Conservation (phyloP, 2,329 filamentous ascomycete species). For the Fusarium falciforme region DNA sequence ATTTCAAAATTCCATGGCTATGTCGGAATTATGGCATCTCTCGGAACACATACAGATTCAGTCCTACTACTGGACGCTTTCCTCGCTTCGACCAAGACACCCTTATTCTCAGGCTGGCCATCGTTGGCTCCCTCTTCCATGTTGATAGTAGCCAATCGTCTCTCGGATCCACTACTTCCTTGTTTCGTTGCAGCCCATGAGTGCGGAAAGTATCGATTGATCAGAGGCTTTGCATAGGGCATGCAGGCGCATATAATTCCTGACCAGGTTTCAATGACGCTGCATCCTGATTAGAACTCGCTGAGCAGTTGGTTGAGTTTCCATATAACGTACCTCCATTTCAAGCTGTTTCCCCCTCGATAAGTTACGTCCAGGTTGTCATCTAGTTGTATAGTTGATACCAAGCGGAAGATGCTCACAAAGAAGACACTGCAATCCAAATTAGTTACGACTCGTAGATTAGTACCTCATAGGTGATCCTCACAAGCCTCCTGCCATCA, state of each 20-base stretch:
- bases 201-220: background rate
- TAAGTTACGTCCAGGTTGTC: background rate
- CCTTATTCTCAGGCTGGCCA: background rate
- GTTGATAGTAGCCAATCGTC: background rate
- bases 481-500: slow-evolving; percentile 26
- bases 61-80: background rate
- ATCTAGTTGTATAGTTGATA: background rate
- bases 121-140: background rate
- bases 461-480: background rate
- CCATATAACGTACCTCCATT: slow-evolving; percentile 3
- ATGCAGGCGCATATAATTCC: slow-evolving; percentile 24
- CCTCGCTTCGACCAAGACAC: background rate
- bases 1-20: background rate
- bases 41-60: background rate
- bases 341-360: background rate
- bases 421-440: background rate
- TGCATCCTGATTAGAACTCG: background rate
- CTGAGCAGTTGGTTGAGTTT: background rate
- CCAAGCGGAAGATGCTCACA: slow-evolving; percentile 14
- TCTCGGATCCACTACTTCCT: background rate
- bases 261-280: slow-evolving; percentile 18
- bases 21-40: background rate
- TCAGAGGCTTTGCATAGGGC: slow-evolving; percentile 12
- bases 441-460: background rate
- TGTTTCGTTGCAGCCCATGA: background rate